Percentiles rank a stretch among this genome's conserved stretches.
These are phyloP conservation scores for Lanmaoa rubissima DNA, from an alignment of 768 basidiomycete species.

Conservation along the genomic window DNA sequence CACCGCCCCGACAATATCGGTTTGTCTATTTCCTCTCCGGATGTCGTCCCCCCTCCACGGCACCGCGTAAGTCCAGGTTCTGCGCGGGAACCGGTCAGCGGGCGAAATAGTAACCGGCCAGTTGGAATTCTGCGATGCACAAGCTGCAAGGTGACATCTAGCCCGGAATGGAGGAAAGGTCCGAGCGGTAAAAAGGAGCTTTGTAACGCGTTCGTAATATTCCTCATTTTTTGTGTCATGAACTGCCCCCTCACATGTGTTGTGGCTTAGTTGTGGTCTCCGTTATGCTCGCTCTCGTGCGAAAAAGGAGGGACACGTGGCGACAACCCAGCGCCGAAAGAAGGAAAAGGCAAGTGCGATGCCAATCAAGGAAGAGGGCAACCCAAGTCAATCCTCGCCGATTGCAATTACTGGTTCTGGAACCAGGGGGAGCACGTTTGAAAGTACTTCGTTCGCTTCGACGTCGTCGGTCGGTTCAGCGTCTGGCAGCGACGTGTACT, in stretches of 20 bases:
- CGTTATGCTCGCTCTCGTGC: constrained; percentile 85
- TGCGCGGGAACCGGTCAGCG: constrained; percentile 44
- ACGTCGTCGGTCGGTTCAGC: constrained; percentile 53
- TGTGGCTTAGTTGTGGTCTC: constrained; percentile 65
- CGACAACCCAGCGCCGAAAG: constrained; percentile 55
- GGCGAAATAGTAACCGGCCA: constrained; percentile 58
- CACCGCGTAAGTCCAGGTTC: constrained; percentile 55
- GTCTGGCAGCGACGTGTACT: constrained; percentile 56
- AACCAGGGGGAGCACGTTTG: constrained; percentile 46
- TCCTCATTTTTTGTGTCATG: constrained; percentile 11
- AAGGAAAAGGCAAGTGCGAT: constrained; percentile 47
- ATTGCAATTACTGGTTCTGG: constrained; percentile 47
- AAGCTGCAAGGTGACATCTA: constrained; percentile 77
- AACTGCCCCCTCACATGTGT: constrained; percentile 22
- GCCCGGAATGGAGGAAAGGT: constrained; percentile 92
- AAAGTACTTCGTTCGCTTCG: constrained; percentile 46
- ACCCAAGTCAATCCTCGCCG: constrained; percentile 28
- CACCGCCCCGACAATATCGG: constrained; percentile 32
- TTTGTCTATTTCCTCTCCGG: constrained; percentile 31
- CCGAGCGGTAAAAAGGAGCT: constrained; percentile 89
- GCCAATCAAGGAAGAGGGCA: constrained; percentile 27
- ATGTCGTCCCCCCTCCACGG: constrained; percentile 55
- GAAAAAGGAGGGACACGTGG: constrained; percentile 74
- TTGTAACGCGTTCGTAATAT: constrained; percentile 79
- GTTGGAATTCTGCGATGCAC: constrained; percentile 70